Conservation (phyloP, 2,329 filamentous ascomycete genomes). For the Xylariaceae sp. region DNA sequence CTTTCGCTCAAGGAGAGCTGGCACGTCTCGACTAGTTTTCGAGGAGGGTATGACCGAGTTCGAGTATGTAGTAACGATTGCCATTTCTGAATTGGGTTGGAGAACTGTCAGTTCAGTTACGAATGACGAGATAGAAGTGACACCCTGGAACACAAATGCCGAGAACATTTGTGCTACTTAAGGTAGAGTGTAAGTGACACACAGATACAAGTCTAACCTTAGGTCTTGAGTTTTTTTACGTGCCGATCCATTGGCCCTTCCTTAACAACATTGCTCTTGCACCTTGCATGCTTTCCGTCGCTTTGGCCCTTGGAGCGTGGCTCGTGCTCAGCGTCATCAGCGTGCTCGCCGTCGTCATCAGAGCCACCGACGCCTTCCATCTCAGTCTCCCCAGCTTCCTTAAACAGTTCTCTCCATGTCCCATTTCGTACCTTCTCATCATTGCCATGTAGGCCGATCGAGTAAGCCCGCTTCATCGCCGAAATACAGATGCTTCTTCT, state of each 20-base stretch:
- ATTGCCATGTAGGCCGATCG: slow-evolving; percentile 67
- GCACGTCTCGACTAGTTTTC: neutral
- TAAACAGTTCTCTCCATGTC: slow-evolving; percentile 56
- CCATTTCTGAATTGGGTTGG: too few species aligned
- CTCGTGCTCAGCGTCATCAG: slow-evolving; percentile 32
- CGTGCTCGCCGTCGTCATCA: slow-evolving; percentile 42
- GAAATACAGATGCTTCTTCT: slow-evolving; percentile 67
- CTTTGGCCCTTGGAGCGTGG: slow-evolving; percentile 9
- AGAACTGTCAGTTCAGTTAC: too few species aligned
- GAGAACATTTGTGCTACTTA: neutral
- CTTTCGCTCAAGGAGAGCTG: neutral
- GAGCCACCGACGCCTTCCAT: slow-evolving; percentile 47
- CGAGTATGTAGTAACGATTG: neutral
- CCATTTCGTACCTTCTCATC: slow-evolving; percentile 67
- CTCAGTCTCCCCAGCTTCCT: slow-evolving; percentile 46
- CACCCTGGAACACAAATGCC: too few species aligned
- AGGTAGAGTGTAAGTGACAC: neutral
- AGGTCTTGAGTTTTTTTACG: slow-evolving; percentile 39
- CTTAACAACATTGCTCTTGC: slow-evolving; percentile 25
- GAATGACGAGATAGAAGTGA: too few species aligned
- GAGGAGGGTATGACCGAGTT: too few species aligned
- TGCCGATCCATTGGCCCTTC: slow-evolving; percentile 43
- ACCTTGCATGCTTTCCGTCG: slow-evolving; percentile 28
- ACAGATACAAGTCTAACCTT: neutral
- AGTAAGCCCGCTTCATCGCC: slow-evolving; percentile 74